Conservation (phyloP, 1,139 yeast genomes). For the Diutina sp. region DNA sequence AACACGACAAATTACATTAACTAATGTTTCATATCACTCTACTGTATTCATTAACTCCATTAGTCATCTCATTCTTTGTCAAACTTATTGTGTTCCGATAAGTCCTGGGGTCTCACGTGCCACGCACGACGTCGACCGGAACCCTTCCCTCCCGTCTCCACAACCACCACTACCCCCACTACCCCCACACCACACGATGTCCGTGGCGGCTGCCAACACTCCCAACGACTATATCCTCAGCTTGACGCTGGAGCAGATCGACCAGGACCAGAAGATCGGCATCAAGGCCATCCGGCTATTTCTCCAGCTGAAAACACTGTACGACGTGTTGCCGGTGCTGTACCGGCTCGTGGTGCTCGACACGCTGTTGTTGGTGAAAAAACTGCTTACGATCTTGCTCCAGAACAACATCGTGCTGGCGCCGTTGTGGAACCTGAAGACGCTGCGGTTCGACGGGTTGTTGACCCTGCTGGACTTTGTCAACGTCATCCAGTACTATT, state of each 20-base stretch:
- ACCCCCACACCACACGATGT: background rate
- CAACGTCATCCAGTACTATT: conserved; percentile 89
- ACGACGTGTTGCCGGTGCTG: conserved; percentile 93
- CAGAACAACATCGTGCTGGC: conserved; percentile 95
- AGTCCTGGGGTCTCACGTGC: too few relatives aligned
- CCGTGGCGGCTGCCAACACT: background rate
- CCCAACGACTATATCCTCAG: conserved; percentile 29
- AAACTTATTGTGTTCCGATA: too few relatives aligned
- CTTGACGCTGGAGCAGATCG: conserved; percentile 30
- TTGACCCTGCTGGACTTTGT: conserved; percentile 88
- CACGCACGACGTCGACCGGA: background rate
- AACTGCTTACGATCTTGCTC: conserved; percentile 75
- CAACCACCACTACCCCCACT: background rate
- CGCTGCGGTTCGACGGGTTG: conserved; percentile 86
- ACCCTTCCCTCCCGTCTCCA: background rate
- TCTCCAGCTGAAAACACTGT: conserved; percentile 82
- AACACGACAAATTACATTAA: too few relatives aligned
- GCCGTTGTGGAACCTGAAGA: conserved; percentile 89
- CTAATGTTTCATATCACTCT: too few relatives aligned
- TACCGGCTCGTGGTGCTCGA: conserved; percentile 89
- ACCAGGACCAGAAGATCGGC: conserved; percentile 53
- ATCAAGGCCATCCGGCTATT: conserved; percentile 72
- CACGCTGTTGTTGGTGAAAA: conserved; percentile 80
- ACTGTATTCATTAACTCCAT: too few relatives aligned
- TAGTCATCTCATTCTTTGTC: too few relatives aligned